Evolutionary conservation across 805 yeast species (phyloP), one percentile per base, ranked within the genome.

Genomic region (Jamesozyma gamospora): DNA sequence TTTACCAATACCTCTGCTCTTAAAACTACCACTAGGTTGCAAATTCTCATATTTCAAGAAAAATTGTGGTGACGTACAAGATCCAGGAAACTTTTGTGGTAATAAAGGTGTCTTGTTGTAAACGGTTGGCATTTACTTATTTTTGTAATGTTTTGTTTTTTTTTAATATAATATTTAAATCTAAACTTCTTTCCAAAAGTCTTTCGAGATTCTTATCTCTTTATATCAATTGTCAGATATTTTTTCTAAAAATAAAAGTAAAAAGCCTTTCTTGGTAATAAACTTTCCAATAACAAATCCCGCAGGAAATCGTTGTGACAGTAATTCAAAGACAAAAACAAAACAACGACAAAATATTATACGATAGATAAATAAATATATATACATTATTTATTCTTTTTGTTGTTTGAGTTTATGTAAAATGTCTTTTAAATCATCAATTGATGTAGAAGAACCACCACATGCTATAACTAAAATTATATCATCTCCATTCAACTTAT

Each of bases 21-120:
- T 75, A 59, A 74, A 75, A 41, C 75, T 69, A 1, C 79, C 79
- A 10, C 75, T 65, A 4, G 79, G 79, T 48, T 75, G 79, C 25
- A 68, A 64, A 37, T 59, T 63, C 47, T 75, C 79, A 43, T 69
- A 65, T 45, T 75, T 75, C 40, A 74, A 56, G 26, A 66, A 58
- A 1, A 73, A 58, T 14, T 69, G 59, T 25, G 53, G 51, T 15
- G 30, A 16, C 12, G 34, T 24, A 15, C 42, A 26, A 7, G 14
- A 31, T 14, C 44, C 41, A 2, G 46, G 42, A 25, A 52, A 52
- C 13, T 40, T 30, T 29, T 50, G 49, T 26, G 44, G 50, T 32
- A 52, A 34, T 12, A 52, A 26, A 9, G 56, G 56, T 17, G 56
- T 52, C 34, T 51, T 52, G 18, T 45, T 48, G 32, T 49, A 52